Percentiles rank a stretch among this genome's conserved stretches.
Evolutionary conservation across 2,329 filamentous ascomycete genomes (phyloP).

Genomic region (Pseudogymnoascus sp.): DNA sequence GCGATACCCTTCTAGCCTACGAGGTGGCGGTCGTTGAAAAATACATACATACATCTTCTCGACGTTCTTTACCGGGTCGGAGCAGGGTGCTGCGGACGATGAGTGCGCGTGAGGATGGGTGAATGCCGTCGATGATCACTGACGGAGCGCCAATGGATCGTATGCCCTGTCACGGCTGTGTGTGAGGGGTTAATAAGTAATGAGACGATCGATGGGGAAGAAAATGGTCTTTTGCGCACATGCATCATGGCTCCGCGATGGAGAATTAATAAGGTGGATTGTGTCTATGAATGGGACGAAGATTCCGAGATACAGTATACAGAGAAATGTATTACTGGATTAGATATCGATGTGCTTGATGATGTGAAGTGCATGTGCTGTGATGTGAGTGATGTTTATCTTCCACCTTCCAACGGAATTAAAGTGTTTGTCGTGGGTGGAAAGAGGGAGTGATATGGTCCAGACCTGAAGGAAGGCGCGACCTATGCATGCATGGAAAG

Average conservation of each 20-base stretch:
- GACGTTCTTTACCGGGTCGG: not conserved
- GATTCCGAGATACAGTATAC: constrained; percentile 1
- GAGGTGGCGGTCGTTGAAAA: not conserved
- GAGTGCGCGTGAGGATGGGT: not conserved
- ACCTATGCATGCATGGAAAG: not conserved
- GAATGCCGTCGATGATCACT: constrained; percentile 3
- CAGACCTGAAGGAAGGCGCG: not conserved
- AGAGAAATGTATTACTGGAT: not conserved
- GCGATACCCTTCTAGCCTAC: constrained; percentile 5
- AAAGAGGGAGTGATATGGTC: not conserved
- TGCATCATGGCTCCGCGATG: not conserved
- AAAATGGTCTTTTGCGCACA: not conserved
- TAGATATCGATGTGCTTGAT: not conserved
- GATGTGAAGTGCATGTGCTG: not conserved
- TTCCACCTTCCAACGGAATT: not conserved
- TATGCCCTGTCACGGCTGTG: not conserved
- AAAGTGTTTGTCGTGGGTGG: not conserved
- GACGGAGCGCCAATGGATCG: not conserved
- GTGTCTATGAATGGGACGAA: not conserved
- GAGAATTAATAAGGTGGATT: not conserved
- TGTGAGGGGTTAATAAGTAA: constrained; percentile 3
- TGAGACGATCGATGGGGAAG: not conserved
- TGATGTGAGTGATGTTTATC: not conserved
- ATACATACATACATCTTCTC: constrained; percentile 2
- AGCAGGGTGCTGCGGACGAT: not conserved